Conservation (phyloP, 2,329 filamentous ascomycete genomes). For the Penicillium brevicompactum region DNA sequence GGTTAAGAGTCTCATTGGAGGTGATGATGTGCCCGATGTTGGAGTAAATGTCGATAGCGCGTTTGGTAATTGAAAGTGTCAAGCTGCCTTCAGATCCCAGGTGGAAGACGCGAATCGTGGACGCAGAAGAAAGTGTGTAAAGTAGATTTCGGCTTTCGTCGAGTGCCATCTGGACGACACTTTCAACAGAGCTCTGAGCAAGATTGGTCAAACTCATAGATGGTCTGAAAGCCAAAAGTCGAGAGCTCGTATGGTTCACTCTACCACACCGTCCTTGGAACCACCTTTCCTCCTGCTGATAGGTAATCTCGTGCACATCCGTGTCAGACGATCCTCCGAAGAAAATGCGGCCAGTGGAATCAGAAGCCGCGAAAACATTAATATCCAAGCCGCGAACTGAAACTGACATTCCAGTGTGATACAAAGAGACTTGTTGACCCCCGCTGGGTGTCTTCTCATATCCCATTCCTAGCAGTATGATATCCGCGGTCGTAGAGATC, state of each 20-base stretch:
- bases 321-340: conserved; percentile 79
- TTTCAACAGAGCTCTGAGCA: conserved; percentile 54
- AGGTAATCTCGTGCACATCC: conserved; percentile 90
- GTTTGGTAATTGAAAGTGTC: conserved; percentile 58
- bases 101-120: conserved; percentile 88
- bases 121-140: conserved; percentile 85
- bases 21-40: conserved; percentile 84
- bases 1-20: conserved; percentile 70
- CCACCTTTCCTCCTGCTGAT: conserved; percentile 97
- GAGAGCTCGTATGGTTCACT: conserved; percentile 80
- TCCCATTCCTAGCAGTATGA: conserved; percentile 83
- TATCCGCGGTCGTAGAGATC: conserved; percentile 81
- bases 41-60: conserved; percentile 56
- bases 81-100: conserved; percentile 65
- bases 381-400: conserved; percentile 76
- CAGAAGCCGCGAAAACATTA: conserved; percentile 74
- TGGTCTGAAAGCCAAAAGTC: conserved; percentile 62
- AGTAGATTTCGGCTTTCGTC: conserved; percentile 87
- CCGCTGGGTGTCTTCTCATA: conserved; percentile 66
- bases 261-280: conserved; percentile 87
- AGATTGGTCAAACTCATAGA: conserved; percentile 42
- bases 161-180: conserved; percentile 76
- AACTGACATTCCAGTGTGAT: conserved; percentile 84
- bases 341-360: conserved; percentile 84
- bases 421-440: conserved; percentile 73